A percentile compares a stretch with the other conserved stretches of the same genome.
Evolutionary conservation across 306 rosid genomes (phyloP).

Genomic region (Fragaria ananassa): DNA sequence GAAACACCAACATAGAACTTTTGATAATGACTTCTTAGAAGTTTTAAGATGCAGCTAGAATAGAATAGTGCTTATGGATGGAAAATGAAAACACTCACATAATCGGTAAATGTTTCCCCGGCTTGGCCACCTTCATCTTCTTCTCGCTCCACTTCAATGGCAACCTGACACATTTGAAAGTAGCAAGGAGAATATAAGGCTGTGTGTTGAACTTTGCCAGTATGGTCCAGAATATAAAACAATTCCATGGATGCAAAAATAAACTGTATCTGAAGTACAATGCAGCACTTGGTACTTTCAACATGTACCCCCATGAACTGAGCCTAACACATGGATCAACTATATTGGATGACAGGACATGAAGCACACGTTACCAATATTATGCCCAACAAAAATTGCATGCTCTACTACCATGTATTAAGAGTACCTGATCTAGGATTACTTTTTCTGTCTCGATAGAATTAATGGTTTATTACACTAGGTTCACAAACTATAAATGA

Average conservation of each 20-base stretch:
- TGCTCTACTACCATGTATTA: not conserved
- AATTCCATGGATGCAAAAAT: not conserved
- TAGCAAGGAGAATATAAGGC: constrained; percentile 4
- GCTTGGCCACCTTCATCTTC: constrained; percentile 95
- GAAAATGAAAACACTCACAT: constrained; percentile 58
- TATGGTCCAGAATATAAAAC: not conserved
- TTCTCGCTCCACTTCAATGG: constrained; percentile 96
- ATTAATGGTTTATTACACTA: not conserved
- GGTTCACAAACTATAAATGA: not conserved
- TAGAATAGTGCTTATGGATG: not conserved
- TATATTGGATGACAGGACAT: not conserved
- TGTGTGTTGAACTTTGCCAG: not conserved
- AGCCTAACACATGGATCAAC: not conserved
- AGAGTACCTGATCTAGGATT: not conserved
- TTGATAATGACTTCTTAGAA: constrained; percentile 5
- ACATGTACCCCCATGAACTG: not conserved
- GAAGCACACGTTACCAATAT: not conserved
- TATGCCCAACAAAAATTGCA: not conserved
- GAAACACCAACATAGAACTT: constrained; percentile 21
- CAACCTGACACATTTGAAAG: constrained; percentile 55
- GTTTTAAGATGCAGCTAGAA: not conserved
- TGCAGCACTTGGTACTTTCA: not conserved
- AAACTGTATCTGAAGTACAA: not conserved
- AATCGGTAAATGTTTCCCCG: constrained; percentile 97
- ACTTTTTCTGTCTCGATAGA: not conserved